Evolutionary conservation across 768 basidiomycete species (phyloP).

Genomic region (Russula sp.): DNA sequence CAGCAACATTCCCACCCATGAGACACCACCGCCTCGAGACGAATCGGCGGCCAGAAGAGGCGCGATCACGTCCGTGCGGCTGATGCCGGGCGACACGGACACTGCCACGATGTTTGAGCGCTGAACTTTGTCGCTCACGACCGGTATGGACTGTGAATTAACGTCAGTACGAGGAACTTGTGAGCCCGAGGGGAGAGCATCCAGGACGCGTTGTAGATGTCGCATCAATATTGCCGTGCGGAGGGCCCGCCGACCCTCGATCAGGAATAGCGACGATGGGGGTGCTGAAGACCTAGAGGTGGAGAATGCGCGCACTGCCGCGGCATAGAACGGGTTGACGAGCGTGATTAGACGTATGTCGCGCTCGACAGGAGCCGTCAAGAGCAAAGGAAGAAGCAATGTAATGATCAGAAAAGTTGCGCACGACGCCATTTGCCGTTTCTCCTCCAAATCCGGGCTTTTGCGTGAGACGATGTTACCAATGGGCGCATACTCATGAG

Average conservation of each 20-base stretch:
- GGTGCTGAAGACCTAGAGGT: conserved; percentile 25
- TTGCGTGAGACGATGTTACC: conserved; percentile 38
- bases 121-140: conserved; percentile 38
- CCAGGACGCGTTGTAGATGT: conserved; percentile 79
- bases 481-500: conserved; percentile 67
- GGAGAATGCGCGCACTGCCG: conserved; percentile 47
- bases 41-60: conserved; percentile 44
- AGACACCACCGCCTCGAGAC: conserved; percentile 30
- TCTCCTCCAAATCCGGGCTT: conserved; percentile 28
- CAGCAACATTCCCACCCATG: conserved; percentile 42
- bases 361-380: conserved; percentile 79
- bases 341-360: conserved; percentile 86
- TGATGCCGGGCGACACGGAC: conserved; percentile 69
- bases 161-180: conserved; percentile 40
- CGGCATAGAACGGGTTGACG: conserved; percentile 86
- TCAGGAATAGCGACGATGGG: conserved; percentile 33
- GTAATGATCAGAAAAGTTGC: conserved; percentile 77
- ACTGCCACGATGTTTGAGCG: conserved; percentile 71
- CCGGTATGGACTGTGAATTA: conserved; percentile 26
- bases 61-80: conserved; percentile 60
- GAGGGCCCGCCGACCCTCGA: conserved; percentile 59
- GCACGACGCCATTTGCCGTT: conserved; percentile 44
- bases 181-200: conserved; percentile 63
- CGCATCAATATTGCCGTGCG: conserved; percentile 56
- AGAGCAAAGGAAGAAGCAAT: conserved; percentile 67